phyloP scores from a whole-genome alignment of 2,329 filamentous ascomycete genomes.

The Paraconiothyrium sp. region DNA sequence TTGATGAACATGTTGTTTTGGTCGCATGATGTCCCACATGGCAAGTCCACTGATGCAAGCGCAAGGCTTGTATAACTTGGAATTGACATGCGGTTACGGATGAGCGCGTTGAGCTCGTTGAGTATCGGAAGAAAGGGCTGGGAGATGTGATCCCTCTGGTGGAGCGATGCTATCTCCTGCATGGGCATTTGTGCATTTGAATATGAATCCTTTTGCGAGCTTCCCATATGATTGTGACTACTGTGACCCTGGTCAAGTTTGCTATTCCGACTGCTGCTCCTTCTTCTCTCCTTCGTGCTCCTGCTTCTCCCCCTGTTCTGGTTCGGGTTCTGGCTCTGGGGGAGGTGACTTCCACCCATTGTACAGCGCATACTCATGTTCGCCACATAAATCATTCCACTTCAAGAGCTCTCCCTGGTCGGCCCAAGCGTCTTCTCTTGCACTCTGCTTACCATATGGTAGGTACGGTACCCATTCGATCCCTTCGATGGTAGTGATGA shows the following conservation, averaged over 20 bases:
- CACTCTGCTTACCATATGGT: slow-evolving; percentile 2
- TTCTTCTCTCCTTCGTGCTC: not conserved
- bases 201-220: not conserved
- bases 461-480: not conserved
- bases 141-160: too few species aligned
- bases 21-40: too few species aligned
- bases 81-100: too few species aligned
- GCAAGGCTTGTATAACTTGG: too few species aligned
- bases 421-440: slow-evolving; percentile 1
- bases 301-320: not conserved
- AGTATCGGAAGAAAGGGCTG: too few species aligned
- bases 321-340: not conserved
- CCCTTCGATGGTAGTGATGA: not conserved
- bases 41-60: too few species aligned
- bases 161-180: too few species aligned
- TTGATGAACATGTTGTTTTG: not conserved
- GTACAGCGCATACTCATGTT: not conserved
- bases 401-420: slow-evolving; percentile 4
- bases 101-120: too few species aligned
- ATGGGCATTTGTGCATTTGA: not conserved
- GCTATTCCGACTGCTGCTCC: not conserved
- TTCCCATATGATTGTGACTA: not conserved
- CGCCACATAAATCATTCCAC: not conserved
- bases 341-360: not conserved
- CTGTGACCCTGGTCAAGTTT: too few species aligned